These are phyloP conservation scores for Xylaria acuta DNA, from an alignment of 495 filamentous ascomycete genomes.

Conservation along the genomic window DNA sequence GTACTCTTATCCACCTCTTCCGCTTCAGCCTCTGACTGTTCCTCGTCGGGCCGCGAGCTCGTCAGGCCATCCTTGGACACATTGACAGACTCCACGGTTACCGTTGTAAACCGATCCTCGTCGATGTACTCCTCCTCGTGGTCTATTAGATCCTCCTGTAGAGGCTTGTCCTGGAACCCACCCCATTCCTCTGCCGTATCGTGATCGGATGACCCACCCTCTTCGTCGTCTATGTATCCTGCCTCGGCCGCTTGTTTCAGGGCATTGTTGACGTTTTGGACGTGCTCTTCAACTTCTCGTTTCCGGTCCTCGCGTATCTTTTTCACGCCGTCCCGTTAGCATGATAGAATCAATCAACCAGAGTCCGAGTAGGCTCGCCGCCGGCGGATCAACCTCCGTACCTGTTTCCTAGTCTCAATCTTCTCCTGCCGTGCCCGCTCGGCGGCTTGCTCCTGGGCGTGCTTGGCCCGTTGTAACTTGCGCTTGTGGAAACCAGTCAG, in stretches of 20 bases:
- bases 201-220: slow-evolving; percentile 34
- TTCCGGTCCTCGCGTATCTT: slow-evolving; percentile 82
- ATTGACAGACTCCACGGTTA: slow-evolving; percentile 91
- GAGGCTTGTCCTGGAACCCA: slow-evolving; percentile 62
- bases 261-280: slow-evolving; percentile 71
- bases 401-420: slow-evolving; percentile 73
- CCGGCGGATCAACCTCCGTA: slow-evolving; percentile 42
- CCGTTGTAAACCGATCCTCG: slow-evolving; percentile 92
- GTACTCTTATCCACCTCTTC: slow-evolving; percentile 38
- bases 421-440: slow-evolving; percentile 76
- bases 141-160: slow-evolving; percentile 59
- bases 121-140: slow-evolving; percentile 95
- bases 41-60: slow-evolving; percentile 51
- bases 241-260: slow-evolving; percentile 62
- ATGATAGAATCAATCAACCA: slow-evolving; percentile 26
- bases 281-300: slow-evolving; percentile 77
- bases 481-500: slow-evolving; percentile 96
- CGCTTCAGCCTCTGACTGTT: slow-evolving; percentile 54
- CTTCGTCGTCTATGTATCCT: slow-evolving; percentile 45
- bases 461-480: slow-evolving; percentile 80
- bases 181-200: slow-evolving; percentile 65
- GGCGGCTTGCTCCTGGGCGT: slow-evolving; percentile 78
- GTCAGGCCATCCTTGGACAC: slow-evolving; percentile 73
- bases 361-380: not conserved
- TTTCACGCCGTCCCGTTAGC: slow-evolving; percentile 18